Percentiles rank a stretch among this genome's conserved stretches.
phyloP scores from a whole-genome alignment of 441 rosid genomes.

The Erodium moschatum region DNA sequence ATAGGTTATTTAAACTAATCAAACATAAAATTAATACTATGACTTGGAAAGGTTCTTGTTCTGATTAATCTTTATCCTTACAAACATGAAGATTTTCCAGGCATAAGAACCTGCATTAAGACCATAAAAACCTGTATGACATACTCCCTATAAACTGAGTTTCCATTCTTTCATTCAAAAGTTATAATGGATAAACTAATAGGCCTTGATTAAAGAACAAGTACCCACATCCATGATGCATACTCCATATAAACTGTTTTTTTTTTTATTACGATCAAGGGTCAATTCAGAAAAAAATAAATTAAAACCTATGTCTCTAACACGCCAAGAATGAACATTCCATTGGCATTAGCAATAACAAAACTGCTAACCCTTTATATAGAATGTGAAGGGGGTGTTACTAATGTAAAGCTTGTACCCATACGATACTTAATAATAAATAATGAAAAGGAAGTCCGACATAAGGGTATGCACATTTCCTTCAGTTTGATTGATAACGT shows the following conservation, averaged over 20 bases:
- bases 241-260: constrained; percentile 4
- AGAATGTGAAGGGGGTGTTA: neutral
- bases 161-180: neutral
- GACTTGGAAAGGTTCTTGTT: neutral
- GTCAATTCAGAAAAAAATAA: too few relatives aligned
- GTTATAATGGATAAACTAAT: too few relatives aligned
- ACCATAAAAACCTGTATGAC: neutral
- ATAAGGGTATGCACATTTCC: neutral
- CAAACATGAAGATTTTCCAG: neutral
- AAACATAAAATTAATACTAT: neutral
- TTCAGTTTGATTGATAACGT: neutral
- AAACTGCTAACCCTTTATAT: neutral
- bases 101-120: neutral
- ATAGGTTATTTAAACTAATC: neutral
- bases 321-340: neutral
- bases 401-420: neutral
- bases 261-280: neutral
- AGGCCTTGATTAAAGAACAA: too few relatives aligned
- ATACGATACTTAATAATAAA: neutral
- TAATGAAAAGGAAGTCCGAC: neutral
- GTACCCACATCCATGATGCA: neutral
- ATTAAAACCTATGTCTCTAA: neutral
- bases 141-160: neutral
- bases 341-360: neutral
- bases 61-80: neutral